phyloP scores from a whole-genome alignment of 176 grass and related monocot species.

The Panicum miliaceum region DNA sequence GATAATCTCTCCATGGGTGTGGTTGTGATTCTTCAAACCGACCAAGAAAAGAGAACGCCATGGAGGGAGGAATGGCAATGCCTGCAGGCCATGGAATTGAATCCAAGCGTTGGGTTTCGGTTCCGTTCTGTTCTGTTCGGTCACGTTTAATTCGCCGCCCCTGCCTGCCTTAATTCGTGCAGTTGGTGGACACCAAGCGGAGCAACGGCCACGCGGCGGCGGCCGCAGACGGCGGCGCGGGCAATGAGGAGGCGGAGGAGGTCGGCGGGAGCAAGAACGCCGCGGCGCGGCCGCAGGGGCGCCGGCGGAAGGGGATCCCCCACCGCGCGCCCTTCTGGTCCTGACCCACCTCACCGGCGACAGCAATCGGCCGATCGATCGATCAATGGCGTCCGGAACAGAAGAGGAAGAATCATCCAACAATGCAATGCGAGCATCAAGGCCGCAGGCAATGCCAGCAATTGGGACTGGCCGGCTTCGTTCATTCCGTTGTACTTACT shows the following conservation, averaged over 20 bases:
- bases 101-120: neutral
- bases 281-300: slow-evolving; percentile 37
- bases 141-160: slow-evolving; percentile 55
- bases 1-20: neutral
- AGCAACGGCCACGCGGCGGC: slow-evolving; percentile 44
- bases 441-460: neutral
- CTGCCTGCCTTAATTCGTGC: neutral
- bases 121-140: slow-evolving; percentile 31
- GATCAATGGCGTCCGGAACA: neutral
- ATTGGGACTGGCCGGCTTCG: neutral
- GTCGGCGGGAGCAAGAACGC: slow-evolving; percentile 28
- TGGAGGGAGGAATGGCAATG: too few species aligned
- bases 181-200: slow-evolving; percentile 69
- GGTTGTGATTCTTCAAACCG: neutral
- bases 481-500: slow-evolving; percentile 20
- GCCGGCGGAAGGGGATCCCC: slow-evolving; percentile 75
- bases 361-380: neutral
- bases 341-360: slow-evolving; percentile 29
- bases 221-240: neutral
- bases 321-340: slow-evolving; percentile 75
- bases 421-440: neutral
- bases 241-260: neutral
- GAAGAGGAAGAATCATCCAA: neutral
- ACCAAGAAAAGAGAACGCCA: neutral
- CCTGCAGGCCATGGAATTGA: neutral